Evolutionary conservation across 163 green algal genomes (phyloP), one percentile per base, ranked within the genome.

Genomic region (Chlamydomonas reinhardtii): DNA sequence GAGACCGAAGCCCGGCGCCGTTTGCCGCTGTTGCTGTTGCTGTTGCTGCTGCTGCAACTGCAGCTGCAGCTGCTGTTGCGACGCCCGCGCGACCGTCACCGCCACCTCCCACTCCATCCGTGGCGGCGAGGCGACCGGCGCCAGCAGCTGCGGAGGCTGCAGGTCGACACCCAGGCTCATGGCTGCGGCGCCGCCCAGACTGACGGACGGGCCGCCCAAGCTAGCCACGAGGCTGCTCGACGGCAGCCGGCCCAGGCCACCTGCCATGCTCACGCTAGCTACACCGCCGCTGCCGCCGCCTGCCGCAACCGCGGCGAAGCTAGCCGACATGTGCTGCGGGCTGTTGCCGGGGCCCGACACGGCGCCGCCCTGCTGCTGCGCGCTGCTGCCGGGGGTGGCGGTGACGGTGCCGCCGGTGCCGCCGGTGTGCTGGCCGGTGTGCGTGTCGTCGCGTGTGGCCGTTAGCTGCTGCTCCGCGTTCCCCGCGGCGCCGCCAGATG

Each of bases 321-420:
- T 76, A 1, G 65, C 66, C 43, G 77, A 84, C 48, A 84, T 76
- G n/a, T 84, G 77, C 65, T 84, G 77, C 25, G 65, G 77, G 43
- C 66, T 76, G 34, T 84, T 71, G 32, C 48, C 39, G 19, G 66
- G 77, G 29, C 71, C 77, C 29, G 77, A 84, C 14, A 70, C 64
- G 4, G 77, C 48, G 14, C 48, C 48, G 48, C 48, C 77, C 61
- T 56, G 62, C 27, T 70, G 65, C 34, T 78, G 79, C 78, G 66
- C 65, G 79, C 79, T 85, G 34, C 4, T 73, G 68, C 79, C 79
- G n/a, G 79, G 79, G 12, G 79, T 85, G 15, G 20, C 31, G 16
- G 17, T 85, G 15, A 29, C 31, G 16, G 17, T n/a, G 31, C 29
- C 27, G 62, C 16, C n/a, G 16, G 66, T 43, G 66, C 31, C 66